Evolutionary conservation across 2,329 filamentous ascomycete genomes (phyloP).

Genomic region (Achaetomium macrosporum): DNA sequence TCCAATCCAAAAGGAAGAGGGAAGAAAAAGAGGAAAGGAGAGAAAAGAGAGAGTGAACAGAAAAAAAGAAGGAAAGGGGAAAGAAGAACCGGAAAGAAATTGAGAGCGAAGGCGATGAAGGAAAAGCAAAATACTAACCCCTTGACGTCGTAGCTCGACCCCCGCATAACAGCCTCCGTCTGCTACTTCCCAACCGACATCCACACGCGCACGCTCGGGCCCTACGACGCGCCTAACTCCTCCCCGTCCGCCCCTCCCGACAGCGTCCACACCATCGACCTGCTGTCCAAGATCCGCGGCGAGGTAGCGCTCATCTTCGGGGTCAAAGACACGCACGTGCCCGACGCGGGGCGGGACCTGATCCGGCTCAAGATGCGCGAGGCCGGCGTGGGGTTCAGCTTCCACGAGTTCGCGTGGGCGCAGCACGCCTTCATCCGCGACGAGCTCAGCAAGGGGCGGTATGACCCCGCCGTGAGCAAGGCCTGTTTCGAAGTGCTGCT

Average conservation of each 20-base stretch:
- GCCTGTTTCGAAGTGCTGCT: conserved; percentile 87
- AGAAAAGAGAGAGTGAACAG: no score
- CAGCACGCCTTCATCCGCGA: conserved; percentile 94
- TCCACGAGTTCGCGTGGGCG: conserved; percentile 87
- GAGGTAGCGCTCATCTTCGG: conserved; percentile 90
- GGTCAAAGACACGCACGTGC: conserved; percentile 85
- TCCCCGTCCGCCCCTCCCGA: conserved; percentile 33
- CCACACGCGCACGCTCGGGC: conserved; percentile 71
- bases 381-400: conserved; percentile 67
- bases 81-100: no score
- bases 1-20: not conserved
- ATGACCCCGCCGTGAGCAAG: conserved; percentile 80
- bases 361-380: conserved; percentile 78
- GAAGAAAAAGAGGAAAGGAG: no score
- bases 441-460: conserved; percentile 87
- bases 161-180: conserved; percentile 68
- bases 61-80: no score
- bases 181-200: conserved; percentile 93
- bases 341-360: conserved; percentile 72
- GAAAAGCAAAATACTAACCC: conserved; percentile 2
- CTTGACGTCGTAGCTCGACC: conserved; percentile 53
- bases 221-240: conserved; percentile 43
- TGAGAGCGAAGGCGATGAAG: no score
- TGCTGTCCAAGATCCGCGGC: conserved; percentile 60
- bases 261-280: conserved; percentile 49